phyloP scores from a whole-genome alignment of 805 yeast genomes.

The Saccharomycopsis fodiens region DNA sequence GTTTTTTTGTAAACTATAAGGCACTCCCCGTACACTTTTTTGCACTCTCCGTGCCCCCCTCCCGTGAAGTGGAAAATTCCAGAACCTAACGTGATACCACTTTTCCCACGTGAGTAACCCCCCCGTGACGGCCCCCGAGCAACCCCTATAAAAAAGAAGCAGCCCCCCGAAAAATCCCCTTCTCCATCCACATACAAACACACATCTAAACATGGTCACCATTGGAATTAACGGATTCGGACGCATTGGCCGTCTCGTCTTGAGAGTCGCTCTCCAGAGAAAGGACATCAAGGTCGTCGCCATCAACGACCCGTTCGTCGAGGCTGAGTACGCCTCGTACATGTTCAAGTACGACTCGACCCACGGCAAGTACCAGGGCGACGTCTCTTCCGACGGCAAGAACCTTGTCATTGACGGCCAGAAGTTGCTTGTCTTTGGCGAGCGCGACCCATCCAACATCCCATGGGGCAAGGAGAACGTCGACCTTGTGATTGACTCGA shows the following conservation, averaged over 20 bases:
- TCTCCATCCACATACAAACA: too few relatives aligned
- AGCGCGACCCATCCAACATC: conserved; percentile 76
- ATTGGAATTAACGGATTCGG: conserved; percentile 72
- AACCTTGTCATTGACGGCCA: conserved; percentile 47
- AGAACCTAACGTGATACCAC: too few relatives aligned
- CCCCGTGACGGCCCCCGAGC: too few relatives aligned
- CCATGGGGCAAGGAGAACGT: conserved; percentile 86
- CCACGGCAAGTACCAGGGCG: conserved; percentile 57
- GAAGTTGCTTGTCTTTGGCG: conserved; percentile 44
- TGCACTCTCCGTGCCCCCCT: too few relatives aligned
- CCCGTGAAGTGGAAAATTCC: too few relatives aligned
- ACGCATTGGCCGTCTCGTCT: conserved; percentile 62
- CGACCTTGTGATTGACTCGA: conserved; percentile 84
- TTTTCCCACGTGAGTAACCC: too few relatives aligned
- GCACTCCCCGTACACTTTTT: too few relatives aligned
- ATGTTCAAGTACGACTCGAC: conserved; percentile 72
- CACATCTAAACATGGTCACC: too few relatives aligned
- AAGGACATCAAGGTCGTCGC: conserved; percentile 52
- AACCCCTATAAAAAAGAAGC: too few relatives aligned
- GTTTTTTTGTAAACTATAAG: too few relatives aligned
- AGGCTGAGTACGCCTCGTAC: conserved; percentile 62
- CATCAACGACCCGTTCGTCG: conserved; percentile 63
- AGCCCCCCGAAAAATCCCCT: too few relatives aligned
- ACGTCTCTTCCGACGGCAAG: conserved; percentile 45
- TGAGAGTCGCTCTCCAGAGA: conserved; percentile 54